Evolutionary conservation across 2,329 filamentous ascomycete species (phyloP).

Genomic region (Chlorencoelia australis): DNA sequence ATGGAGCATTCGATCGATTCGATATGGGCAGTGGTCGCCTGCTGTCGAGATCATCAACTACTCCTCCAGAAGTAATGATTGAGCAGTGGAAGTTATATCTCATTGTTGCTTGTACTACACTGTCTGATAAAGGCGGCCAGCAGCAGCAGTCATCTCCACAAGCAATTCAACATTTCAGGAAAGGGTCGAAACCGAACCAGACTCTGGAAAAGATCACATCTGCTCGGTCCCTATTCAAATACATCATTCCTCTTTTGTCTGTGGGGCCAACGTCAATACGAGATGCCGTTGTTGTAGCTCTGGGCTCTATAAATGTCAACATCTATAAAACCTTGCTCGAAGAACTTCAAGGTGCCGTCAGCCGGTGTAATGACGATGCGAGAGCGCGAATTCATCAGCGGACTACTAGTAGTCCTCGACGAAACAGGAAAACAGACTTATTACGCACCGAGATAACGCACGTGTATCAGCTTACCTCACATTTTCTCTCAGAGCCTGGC

Average conservation of each 20-base stretch:
- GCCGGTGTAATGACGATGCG: constrained; percentile 79
- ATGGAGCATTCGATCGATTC: constrained; percentile 38
- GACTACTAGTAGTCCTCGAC: constrained; percentile 69
- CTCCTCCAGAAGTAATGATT: constrained; percentile 76
- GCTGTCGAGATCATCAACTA: constrained; percentile 47
- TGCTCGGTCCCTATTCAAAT: constrained; percentile 80
- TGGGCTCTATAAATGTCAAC: constrained; percentile 91
- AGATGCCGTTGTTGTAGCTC: constrained; percentile 79
- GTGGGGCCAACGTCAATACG: constrained; percentile 72
- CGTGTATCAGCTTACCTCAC: constrained; percentile 87
- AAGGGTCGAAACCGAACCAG: constrained; percentile 62
- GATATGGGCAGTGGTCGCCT: constrained; percentile 41
- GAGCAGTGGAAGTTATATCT: constrained; percentile 98
- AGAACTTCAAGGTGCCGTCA: constrained; percentile 77
- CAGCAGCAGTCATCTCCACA: constrained; percentile 46
- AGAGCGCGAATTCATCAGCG: constrained; percentile 79
- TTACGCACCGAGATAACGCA: constrained; percentile 91
- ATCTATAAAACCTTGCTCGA: constrained; percentile 87
- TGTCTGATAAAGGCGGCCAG: constrained; percentile 68
- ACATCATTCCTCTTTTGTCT: constrained; percentile 78
- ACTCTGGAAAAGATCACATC: constrained; percentile 74
- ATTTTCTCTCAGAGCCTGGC: constrained; percentile 70
- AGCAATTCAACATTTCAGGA: constrained; percentile 66
- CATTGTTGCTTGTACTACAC: constrained; percentile 91
- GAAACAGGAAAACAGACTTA: constrained; percentile 76